Base-by-base conservation (phyloP, 257 asterid species). In the Gentiana dahurica region DNA sequence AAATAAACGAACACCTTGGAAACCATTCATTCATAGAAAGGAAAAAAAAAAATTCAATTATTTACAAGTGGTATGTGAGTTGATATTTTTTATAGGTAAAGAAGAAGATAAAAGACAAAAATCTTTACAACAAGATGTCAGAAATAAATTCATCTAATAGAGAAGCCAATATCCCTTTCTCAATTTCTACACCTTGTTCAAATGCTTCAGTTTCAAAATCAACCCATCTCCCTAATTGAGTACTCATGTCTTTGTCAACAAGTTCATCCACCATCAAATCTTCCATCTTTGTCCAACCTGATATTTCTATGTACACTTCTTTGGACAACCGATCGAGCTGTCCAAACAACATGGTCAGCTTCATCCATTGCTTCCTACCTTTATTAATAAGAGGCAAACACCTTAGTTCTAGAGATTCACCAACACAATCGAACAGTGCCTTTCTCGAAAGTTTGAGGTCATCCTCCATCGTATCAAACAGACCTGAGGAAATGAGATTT, bases 171-270 rank as follows among this genome's bases (percentile, higher is more conserved):
- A 92, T 85, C 41, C 68, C 79, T 49, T 80, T 56, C 77, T 79
- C 95, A 65, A 92, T 70, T 78, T 85, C 95, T 58, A 81, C 62
- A 63, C 99, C 94, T 70, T 83, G 94, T 74, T 92, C 97, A 46
- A 74, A 86, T 33, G 73, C 75, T 66, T 92, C 97, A 1, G 60
- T 43, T 41, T 77, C 94, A 49, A 92, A 88, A 12, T 92, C 95
- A 3, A 73, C 69, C 99, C 99, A 92, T 70, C 83, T 88, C 75
- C 99, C 99, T 15, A 54, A 58, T 54, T 73, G 81, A 3, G 74
- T 81, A 64, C 94, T 85, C 99, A 88, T 85, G 65, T 92, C 99
- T 61, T 75, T 88, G 62, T 88, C 94, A 58, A 92, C 99, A 4
- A 92, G 74, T 63, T 83, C 99, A 47, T 85, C 97, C 72, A 88